phyloP scores from a whole-genome alignment of 2,329 filamentous ascomycete genomes.

The Leptographium radiaticola region DNA sequence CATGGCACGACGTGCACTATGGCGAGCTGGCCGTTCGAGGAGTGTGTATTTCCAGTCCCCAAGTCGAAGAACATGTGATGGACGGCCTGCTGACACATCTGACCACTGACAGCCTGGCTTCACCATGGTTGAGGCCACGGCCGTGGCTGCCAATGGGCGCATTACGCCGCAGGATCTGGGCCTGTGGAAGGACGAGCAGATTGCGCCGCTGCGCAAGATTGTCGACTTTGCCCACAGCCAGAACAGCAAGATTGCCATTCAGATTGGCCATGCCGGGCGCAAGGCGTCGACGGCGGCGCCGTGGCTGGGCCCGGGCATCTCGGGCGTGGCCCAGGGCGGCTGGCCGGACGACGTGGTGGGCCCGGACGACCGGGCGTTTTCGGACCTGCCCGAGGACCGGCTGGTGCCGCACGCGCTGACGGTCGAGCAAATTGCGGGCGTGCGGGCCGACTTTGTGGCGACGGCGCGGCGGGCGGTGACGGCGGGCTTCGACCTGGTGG shows the following conservation, averaged over 20 bases:
- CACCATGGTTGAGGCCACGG: slow-evolving; percentile 18
- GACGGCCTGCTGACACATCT: neutral
- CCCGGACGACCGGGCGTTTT: slow-evolving; percentile 18
- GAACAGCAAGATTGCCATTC: slow-evolving; percentile 54
- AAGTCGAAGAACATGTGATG: too few relatives aligned
- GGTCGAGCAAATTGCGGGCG: slow-evolving; percentile 46
- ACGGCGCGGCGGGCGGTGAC: slow-evolving; percentile 40
- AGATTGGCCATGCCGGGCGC: slow-evolving; percentile 56
- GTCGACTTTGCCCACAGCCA: slow-evolving; percentile 33
- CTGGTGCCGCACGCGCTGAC: slow-evolving; percentile 46
- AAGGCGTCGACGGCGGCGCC: slow-evolving; percentile 39
- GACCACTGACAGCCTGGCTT: slow-evolving; percentile 12
- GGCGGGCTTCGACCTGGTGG: slow-evolving; percentile 55
- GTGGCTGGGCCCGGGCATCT: slow-evolving; percentile 42
- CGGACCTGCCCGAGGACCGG: neutral
- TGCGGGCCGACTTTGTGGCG: slow-evolving; percentile 46
- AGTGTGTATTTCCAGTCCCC: neutral
- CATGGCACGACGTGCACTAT: slow-evolving; percentile 29
- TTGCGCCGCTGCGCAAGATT: slow-evolving; percentile 20
- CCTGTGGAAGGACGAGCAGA: slow-evolving; percentile 24
- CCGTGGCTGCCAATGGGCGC: slow-evolving; percentile 19
- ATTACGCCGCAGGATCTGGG: slow-evolving; percentile 23
- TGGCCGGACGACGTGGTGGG: slow-evolving; percentile 28
- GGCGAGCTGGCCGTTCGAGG: slow-evolving; percentile 24
- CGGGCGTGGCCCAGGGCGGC: slow-evolving; percentile 29